Evolutionary conservation across 2,329 filamentous ascomycete genomes (phyloP), one percentile per base, ranked within the genome.

Genomic region (Phyllosticta paracitricarpa): DNA sequence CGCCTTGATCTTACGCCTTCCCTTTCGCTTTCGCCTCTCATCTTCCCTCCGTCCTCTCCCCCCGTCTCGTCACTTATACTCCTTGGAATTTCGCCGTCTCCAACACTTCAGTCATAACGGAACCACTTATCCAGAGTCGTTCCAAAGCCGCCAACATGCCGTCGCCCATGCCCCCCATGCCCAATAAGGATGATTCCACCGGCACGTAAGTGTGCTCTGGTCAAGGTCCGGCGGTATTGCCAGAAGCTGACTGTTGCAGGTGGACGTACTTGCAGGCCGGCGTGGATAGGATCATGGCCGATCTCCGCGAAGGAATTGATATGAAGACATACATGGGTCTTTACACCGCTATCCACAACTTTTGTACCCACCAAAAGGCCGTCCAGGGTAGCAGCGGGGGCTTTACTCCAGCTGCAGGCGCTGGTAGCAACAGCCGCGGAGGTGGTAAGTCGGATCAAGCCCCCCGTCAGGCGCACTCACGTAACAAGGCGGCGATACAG

Each of bases 311-410:
- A 66, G 94, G 94, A 64, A 89, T 99, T 77, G 92, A 97, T 71
- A 91, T 97, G 86, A 85, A 88, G 68, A 93, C 90, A 81, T 97
- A 97, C 77, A 97, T 97, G 93, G 91, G 89, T 61, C 86, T 97
- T 63, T 97, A 97, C 77, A 97, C 93, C 59, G 91, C 92, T 64
- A 94, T 99, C 57, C 94, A 99, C 78, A 97, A 99, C 79, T 99
- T 99, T 76, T 99, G 94, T 75, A 99, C 94, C 61, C 96, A 94
- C 25, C 94, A 97, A 75, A 97, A 97, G 74, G 91, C 91, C 1
- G 86, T 92, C 54, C 40, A 48, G 40, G 40, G 40, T 48, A 83
- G 84, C n/a, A 80, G 83, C 58, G 76, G 76, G 14, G 72, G 71
- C 25, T 76, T 70, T 65, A 72, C 75, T 68, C 67, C 79, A 14